Evolutionary conservation across 331 rosid species (phyloP), one percentile per base, ranked within the genome.

Genomic region (Prunus yedoensis): DNA sequence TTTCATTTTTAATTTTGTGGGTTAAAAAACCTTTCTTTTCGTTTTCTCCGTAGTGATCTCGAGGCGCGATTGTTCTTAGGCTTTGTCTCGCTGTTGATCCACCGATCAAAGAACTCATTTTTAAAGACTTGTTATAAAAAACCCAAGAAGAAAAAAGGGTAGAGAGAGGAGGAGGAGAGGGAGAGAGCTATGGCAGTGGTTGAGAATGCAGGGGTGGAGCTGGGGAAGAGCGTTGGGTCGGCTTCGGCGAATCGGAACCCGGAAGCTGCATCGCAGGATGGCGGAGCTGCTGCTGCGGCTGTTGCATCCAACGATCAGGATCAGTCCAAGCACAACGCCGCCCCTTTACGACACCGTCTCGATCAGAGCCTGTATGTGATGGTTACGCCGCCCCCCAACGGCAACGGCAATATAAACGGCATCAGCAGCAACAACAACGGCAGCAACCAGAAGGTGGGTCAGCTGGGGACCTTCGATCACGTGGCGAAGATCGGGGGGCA

Each of bases 181-280:
- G n/a, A 49, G 28, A 21, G 5, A 50, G 50, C 66, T 52, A 81
- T 81, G 84, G 84, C 84, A 10, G 84, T 81, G 81, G 81, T 81
- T 64, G 84, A 81, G 78, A 81, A 76, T 71, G 84, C 81, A 32
- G 84, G 81, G 23, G 74, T 50, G 70, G 84, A 81, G 75, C 60
- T 76, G 57, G 80, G 73, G n/a, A 75, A 77, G 63, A 60, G 23
- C 66, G 83, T 59, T 70, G 78, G 79, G 66, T 67, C 75, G 49
- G 78, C 78, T 54, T 67, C 78, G n/a, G 60, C 71, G 66, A 79
- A 68, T 74, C 76, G 74, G 70, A 74, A 65, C 79, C 58, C 50
- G 35, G 83, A 68, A 75, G 9, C 49, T 12, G 45, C 74, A 46
- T 21, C 47, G 43, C 23, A 49, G 72, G 66, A 79, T n/a, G 77